These are phyloP conservation scores for Mortierella claussenii DNA, from an alignment of 192 early-diverging fungal genomes.

Conservation along the genomic window DNA sequence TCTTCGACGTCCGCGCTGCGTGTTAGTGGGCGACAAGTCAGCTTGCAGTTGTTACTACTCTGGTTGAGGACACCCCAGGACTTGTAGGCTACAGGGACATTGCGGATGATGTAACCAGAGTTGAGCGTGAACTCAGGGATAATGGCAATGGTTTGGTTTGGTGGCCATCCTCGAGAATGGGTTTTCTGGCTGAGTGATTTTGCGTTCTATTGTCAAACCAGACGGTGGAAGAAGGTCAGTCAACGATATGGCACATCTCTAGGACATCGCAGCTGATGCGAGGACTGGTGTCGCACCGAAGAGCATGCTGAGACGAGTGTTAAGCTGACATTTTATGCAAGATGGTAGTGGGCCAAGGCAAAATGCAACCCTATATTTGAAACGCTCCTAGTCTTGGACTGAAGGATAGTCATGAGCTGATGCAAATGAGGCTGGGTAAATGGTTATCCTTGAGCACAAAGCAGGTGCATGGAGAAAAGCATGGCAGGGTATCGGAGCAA, in stretches of 20 bases:
- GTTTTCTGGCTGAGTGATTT: conserved; percentile 55
- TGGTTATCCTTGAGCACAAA: too few species aligned
- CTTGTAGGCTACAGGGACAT: conserved; percentile 95
- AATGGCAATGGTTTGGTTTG: conserved; percentile 71
- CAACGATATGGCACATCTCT: too few species aligned
- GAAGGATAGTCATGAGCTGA: too few species aligned
- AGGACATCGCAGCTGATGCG: too few species aligned
- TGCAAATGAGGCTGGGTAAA: too few species aligned
- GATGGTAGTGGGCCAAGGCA: too few species aligned
- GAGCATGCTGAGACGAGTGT: too few species aligned
- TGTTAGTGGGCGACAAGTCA: conserved; percentile 96
- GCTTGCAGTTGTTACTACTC: conserved; percentile 83
- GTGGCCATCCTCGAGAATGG: conserved; percentile 66
- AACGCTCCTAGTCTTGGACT: too few species aligned
- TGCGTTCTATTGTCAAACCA: conserved; percentile 4
- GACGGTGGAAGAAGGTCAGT: too few species aligned
- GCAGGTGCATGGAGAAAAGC: neutral
- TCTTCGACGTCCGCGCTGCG: conserved; percentile 95
- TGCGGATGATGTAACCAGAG: conserved; percentile 74
- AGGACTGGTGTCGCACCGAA: too few species aligned
- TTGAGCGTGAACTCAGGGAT: conserved; percentile 82
- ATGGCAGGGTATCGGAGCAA: neutral
- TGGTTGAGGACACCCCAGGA: conserved; percentile 92
- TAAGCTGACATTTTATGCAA: too few species aligned
- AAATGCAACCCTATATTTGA: too few species aligned